Evolutionary conservation across 2,329 filamentous ascomycete genomes (phyloP), one percentile per base, ranked within the genome.

Genomic region (Elsinoe batatas): DNA sequence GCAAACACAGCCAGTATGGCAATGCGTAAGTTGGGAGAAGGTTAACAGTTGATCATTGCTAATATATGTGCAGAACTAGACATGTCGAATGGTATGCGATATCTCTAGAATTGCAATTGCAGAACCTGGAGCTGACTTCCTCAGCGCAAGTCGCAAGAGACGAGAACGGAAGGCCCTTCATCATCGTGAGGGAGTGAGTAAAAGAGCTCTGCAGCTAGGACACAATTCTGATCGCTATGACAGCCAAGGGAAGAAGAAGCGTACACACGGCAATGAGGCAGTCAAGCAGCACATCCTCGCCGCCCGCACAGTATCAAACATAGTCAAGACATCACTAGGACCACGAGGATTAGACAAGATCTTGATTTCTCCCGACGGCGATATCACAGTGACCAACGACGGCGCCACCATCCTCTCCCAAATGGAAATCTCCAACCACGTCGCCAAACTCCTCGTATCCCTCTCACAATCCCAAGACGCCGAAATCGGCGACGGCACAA

Each of bases 391-490:
- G 60, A 98, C 93, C 64, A 98, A 98, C 76, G 93, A 98, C 75
- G 93, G 93, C 67, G 94, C 94, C 56, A 98, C 93, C 44, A 98
- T 98, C 66, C 79, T 98, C 63, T 85, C 88, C 65, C 67, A 95
- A 80, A 98, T 98, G 93, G 93, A 98, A 76, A 91, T 98, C 64
- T 88, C 88, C 64, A 97, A 98, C 79, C 91, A 97, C 73, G 90
- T 98, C 60, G 93, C 93, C 60, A 97, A 97, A 76, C 80, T 98
- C 53, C 78, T 98, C 58, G 93, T 98, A 50, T 91, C 96, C 71
- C 84, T 98, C 38, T 97, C 93, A 61, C 96, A 95, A 77, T 97
- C 93, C 37, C 93, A 98, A 72, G 93, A 98, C 67, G 91, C 97
- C 65, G 93, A 98, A 75, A 98, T 98, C 67, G 93, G 93, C 68